Evolutionary conservation across 2,329 filamentous ascomycete species (phyloP).

Genomic region (Aspergillus japonicus): DNA sequence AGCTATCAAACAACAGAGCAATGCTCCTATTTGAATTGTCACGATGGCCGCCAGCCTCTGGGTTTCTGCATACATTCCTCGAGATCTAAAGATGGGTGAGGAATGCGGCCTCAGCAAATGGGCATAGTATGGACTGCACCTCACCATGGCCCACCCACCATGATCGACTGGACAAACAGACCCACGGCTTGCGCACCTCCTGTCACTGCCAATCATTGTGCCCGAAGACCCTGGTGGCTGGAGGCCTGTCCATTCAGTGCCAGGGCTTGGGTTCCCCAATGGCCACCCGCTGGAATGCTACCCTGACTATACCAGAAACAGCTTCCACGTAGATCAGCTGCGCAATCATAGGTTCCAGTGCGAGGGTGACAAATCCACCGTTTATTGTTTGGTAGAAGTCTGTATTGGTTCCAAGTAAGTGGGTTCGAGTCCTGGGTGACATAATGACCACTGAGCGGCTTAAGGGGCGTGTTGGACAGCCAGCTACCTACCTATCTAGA

Average conservation of each 20-base stretch:
- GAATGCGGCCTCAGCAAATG: conserved; percentile 32
- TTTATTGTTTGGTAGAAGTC: conserved; percentile 18
- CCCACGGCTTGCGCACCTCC: conserved; percentile 16
- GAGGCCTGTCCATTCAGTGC: conserved; percentile 21
- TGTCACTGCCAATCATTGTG: conserved; percentile 26
- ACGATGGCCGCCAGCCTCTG: conserved; percentile 34
- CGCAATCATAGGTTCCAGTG: conserved; percentile 24
- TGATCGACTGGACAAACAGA: conserved; percentile 23
- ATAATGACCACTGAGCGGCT: conserved; percentile 11
- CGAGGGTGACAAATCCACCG: conserved; percentile 13
- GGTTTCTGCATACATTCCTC: conserved; percentile 38
- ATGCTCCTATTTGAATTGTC: conserved; percentile 40
- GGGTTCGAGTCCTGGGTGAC: conserved; percentile 8
- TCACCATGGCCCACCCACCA: conserved; percentile 22
- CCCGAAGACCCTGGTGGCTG: conserved; percentile 20
- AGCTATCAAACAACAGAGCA: conserved; percentile 45
- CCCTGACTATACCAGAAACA: conserved; percentile 36
- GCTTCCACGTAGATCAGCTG: conserved; percentile 24
- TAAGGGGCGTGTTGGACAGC: conserved; percentile 8
- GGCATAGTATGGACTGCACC: conserved; percentile 13
- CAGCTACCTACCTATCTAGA: neutral
- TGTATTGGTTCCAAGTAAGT: conserved; percentile 1
- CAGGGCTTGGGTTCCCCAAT: conserved; percentile 19
- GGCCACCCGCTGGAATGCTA: conserved; percentile 40
- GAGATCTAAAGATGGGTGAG: conserved; percentile 31